phyloP scores from a whole-genome alignment of 1,284 basidiomycete species.

The Leccinum fuscescens region DNA sequence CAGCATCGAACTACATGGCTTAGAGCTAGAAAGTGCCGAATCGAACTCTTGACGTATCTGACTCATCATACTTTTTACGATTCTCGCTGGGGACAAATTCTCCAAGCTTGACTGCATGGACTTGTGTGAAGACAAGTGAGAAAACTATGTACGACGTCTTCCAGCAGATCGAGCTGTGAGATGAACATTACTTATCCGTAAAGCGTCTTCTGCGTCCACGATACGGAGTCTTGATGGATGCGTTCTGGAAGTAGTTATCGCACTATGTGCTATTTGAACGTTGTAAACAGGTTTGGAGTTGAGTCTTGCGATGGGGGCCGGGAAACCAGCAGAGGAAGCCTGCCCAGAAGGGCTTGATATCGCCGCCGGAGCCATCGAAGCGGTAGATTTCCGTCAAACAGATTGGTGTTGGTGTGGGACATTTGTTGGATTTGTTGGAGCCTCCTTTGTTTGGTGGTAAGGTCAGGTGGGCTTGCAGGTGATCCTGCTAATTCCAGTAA shows the following conservation, averaged over 20 bases:
- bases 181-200: constrained; percentile 35
- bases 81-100: not conserved
- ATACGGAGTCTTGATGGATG: constrained; percentile 23
- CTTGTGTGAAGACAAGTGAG: not conserved
- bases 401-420: constrained; percentile 10
- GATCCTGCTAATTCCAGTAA: constrained; percentile 46
- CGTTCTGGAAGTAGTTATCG: constrained; percentile 21
- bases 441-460: constrained; percentile 11
- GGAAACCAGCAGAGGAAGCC: constrained; percentile 55
- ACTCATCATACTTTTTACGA: constrained; percentile 12
- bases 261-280: constrained; percentile 33
- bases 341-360: constrained; percentile 58
- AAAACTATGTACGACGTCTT: not conserved
- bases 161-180: not conserved
- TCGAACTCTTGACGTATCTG: constrained; percentile 26
- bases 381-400: constrained; percentile 35
- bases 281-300: constrained; percentile 21
- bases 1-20: constrained; percentile 76
- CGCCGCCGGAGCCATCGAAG: constrained; percentile 65
- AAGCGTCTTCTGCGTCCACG: constrained; percentile 31
- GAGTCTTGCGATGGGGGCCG: constrained; percentile 7
- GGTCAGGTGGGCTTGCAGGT: constrained; percentile 7
- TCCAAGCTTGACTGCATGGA: not conserved
- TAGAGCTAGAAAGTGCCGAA: constrained; percentile 60
- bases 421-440: constrained; percentile 1